phyloP scores from a whole-genome alignment of 2,329 filamentous ascomycete species.

The Cryoendolithus antarcticus region DNA sequence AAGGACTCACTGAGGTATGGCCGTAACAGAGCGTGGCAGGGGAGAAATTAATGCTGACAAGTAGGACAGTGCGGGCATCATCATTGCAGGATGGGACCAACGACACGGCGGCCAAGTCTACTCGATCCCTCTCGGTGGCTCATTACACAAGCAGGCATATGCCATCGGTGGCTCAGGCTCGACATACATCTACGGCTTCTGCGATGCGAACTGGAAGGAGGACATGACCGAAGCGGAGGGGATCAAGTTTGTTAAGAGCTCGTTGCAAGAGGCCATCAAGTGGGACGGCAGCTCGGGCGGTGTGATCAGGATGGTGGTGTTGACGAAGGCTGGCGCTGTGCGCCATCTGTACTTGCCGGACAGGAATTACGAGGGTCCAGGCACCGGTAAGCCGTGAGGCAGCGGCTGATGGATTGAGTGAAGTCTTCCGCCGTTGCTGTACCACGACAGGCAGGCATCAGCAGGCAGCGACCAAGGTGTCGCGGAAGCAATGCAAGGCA shows the following conservation, averaged over 20 bases:
- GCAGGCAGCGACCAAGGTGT: too few relatives aligned
- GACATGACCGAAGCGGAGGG: constrained; percentile 88
- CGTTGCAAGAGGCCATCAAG: constrained; percentile 89
- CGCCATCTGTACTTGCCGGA: constrained; percentile 94
- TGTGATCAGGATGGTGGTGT: constrained; percentile 93
- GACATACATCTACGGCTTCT: constrained; percentile 99
- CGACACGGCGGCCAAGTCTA: constrained; percentile 94
- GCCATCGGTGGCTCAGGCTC: constrained; percentile 93
- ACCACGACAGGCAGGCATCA: too few relatives aligned
- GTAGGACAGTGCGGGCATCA: constrained; percentile 94
- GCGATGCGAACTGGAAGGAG: constrained; percentile 90
- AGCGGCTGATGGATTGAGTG: not conserved
- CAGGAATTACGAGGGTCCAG: constrained; percentile 69
- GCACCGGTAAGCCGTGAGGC: constrained; percentile 28
- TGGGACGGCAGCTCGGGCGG: constrained; percentile 98
- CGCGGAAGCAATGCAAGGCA: too few relatives aligned
- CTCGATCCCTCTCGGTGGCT: constrained; percentile 90
- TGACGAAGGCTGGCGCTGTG: constrained; percentile 80
- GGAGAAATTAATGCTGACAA: too few relatives aligned
- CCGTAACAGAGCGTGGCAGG: too few relatives aligned
- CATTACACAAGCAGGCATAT: constrained; percentile 93
- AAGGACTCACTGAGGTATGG: constrained; percentile 87
- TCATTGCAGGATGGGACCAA: constrained; percentile 96
- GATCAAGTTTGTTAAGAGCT: constrained; percentile 82
- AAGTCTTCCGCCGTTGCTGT: too few relatives aligned